A percentile compares a stretch with the other conserved stretches of the same genome.
Evolutionary conservation across 1,139 yeast species (phyloP).

Genomic region (Meyerozyma elateridarum): DNA sequence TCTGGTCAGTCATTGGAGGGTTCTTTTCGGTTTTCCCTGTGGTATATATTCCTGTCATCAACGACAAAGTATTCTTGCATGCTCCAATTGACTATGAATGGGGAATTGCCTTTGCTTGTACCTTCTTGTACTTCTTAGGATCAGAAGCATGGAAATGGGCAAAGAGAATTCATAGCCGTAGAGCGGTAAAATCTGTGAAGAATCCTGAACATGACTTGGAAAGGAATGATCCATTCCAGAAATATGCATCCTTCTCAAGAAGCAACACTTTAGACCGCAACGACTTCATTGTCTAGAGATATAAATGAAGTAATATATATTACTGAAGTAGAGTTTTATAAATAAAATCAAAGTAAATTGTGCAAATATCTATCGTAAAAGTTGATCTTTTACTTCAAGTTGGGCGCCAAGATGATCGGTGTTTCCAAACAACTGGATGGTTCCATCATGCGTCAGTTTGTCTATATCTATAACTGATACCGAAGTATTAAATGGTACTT

Average conservation of each 20-base stretch:
- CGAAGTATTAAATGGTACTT: constrained; percentile 71
- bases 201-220: constrained; percentile 66
- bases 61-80: constrained; percentile 72
- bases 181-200: constrained; percentile 28
- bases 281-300: constrained; percentile 6
- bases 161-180: constrained; percentile 55
- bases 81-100: constrained; percentile 74
- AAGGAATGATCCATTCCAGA: constrained; percentile 58
- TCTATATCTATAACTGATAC: constrained; percentile 58
- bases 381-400: constrained; percentile 48
- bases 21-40: constrained; percentile 75
- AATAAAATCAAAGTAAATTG: too few relatives aligned
- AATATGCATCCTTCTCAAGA: constrained; percentile 56
- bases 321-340: too few relatives aligned
- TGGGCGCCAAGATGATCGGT: constrained; percentile 62
- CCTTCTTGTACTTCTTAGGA: constrained; percentile 53
- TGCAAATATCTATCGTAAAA: constrained; percentile 22
- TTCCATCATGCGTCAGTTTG: constrained; percentile 31
- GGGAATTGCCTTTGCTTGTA: constrained; percentile 70
- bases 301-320: constrained; percentile 1
- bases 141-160: constrained; percentile 65
- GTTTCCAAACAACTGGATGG: constrained; percentile 50
- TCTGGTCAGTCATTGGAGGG: constrained; percentile 80
- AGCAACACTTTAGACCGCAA: constrained; percentile 30
- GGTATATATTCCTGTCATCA: constrained; percentile 83